A percentile compares a stretch with the other conserved stretches of the same genome.
Conservation (phyloP, 169 alveolate genomes). For the Plasmodium malariae region DNA sequence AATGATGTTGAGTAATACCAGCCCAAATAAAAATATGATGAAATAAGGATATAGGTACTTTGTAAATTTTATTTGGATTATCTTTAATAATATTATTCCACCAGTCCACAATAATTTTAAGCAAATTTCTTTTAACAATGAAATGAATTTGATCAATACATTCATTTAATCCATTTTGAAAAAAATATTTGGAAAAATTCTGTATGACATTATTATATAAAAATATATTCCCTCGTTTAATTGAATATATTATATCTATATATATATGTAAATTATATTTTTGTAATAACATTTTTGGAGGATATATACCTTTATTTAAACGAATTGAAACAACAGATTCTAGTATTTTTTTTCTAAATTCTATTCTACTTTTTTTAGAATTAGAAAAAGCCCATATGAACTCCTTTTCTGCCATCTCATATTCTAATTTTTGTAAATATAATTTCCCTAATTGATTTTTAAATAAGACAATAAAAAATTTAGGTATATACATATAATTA, state of each 20-base stretch:
- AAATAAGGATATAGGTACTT: constrained; percentile 56
- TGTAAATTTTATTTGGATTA: constrained; percentile 31
- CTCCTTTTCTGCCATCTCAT: constrained; percentile 79
- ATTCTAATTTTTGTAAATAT: constrained; percentile 79
- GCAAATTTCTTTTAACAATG: constrained; percentile 39
- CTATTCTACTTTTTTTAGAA: constrained; percentile 29
- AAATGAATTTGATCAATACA: constrained; percentile 65
- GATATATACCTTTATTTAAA: constrained; percentile 43
- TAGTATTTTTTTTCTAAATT: constrained; percentile 38
- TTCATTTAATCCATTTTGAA: constrained; percentile 32
- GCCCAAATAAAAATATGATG: constrained; percentile 72
- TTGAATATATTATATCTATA: constrained; percentile 38
- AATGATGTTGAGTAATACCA: constrained; percentile 48
- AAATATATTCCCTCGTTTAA: constrained; percentile 49
- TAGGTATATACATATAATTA: constrained; percentile 68
- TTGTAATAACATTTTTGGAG: constrained; percentile 34
- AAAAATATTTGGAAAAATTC: constrained; percentile 20
- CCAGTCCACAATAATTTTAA: constrained; percentile 45
- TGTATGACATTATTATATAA: constrained; percentile 36
- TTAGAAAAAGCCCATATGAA: constrained; percentile 81
- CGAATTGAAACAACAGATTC: constrained; percentile 33
- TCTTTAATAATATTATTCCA: constrained; percentile 47
- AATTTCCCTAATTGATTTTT: constrained; percentile 79
- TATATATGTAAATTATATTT: constrained; percentile 28
- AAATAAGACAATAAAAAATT: constrained; percentile 77